These are phyloP conservation scores for Zygosaccharomyces kombuchaensis DNA, from an alignment of 805 yeast species.

Conservation along the genomic window DNA sequence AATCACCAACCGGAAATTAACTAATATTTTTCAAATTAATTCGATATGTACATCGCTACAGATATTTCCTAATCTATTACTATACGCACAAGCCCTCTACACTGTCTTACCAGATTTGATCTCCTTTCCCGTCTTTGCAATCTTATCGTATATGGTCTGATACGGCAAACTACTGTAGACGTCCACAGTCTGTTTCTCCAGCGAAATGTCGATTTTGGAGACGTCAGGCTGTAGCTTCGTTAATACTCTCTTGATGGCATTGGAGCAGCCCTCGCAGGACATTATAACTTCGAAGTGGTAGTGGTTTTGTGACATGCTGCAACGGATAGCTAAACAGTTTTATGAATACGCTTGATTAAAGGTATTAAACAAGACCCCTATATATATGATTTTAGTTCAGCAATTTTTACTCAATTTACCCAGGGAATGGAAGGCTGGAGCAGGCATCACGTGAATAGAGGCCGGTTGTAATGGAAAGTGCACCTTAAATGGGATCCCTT, in stretches of 20 bases:
- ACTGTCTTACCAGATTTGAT: constrained; percentile 55
- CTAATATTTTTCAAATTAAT: too few relatives aligned
- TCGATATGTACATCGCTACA: neutral
- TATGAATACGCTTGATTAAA: neutral
- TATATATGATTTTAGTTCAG: neutral
- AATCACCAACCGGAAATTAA: too few relatives aligned
- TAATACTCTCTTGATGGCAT: constrained; percentile 77
- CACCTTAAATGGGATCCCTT: neutral
- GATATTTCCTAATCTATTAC: neutral
- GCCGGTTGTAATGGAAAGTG: neutral
- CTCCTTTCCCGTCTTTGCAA: constrained; percentile 87
- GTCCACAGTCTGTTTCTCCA: constrained; percentile 77
- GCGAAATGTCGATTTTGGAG: constrained; percentile 62
- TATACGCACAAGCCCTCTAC: neutral
- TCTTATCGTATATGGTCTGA: constrained; percentile 75
- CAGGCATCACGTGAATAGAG: constrained; percentile 1
- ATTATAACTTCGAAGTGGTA: constrained; percentile 79
- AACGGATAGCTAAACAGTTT: neutral
- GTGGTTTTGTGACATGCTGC: constrained; percentile 41
- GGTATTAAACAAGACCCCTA: neutral
- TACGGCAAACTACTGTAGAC: constrained; percentile 64
- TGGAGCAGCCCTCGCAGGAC: constrained; percentile 86
- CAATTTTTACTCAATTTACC: constrained; percentile 1
- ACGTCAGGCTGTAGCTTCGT: constrained; percentile 66
- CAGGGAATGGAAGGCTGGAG: neutral